Conservation (phyloP, 140 eudicot genomes). For the Senecio squalidus region DNA sequence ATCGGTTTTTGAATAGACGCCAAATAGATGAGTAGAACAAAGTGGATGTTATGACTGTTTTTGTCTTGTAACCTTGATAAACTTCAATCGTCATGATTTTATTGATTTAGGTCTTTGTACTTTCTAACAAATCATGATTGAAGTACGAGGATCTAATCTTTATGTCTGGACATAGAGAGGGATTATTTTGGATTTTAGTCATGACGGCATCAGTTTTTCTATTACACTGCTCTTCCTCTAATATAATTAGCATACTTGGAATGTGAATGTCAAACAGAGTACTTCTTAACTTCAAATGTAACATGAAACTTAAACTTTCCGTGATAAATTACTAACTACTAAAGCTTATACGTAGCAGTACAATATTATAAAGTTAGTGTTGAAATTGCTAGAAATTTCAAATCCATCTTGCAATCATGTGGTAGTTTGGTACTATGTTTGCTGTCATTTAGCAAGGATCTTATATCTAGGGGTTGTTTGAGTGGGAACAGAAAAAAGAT, state of each 20-base stretch:
- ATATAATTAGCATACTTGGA: not conserved
- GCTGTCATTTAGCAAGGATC: too few relatives aligned
- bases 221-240: not conserved
- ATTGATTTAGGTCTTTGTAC: not conserved
- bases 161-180: not conserved
- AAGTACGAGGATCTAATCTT: not conserved
- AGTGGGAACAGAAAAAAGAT: too few relatives aligned
- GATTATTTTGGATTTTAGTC: not conserved
- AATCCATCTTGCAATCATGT: slow-evolving; percentile 4
- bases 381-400: not conserved
- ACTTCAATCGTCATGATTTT: not conserved
- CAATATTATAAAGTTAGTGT: not conserved
- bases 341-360: not conserved
- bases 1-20: not conserved
- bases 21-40: not conserved
- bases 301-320: not conserved
- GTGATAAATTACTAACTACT: not conserved
- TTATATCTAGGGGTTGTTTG: too few relatives aligned
- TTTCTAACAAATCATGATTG: not conserved
- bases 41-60: not conserved
- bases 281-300: not conserved
- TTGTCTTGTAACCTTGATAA: not conserved
- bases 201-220: not conserved
- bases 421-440: not conserved
- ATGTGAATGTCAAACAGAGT: not conserved